These are phyloP conservation scores for Exserohilum turcica DNA, from an alignment of 2,329 filamentous ascomycete genomes.

Conservation along the genomic window DNA sequence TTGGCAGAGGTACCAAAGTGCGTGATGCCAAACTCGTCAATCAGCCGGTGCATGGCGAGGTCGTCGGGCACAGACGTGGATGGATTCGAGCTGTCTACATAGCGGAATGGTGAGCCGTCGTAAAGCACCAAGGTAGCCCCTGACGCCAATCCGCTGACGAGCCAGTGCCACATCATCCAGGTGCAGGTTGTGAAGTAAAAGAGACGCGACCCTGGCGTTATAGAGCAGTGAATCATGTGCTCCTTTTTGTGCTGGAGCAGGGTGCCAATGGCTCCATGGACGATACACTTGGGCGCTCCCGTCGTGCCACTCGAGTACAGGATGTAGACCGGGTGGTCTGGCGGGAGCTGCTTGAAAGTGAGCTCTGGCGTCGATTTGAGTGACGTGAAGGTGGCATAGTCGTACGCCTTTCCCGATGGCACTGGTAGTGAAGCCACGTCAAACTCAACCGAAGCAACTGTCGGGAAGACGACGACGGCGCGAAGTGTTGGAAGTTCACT, in stretches of 20 bases:
- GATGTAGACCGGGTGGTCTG: slow-evolving; percentile 91
- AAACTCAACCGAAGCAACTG: slow-evolving; percentile 55
- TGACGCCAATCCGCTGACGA: slow-evolving; percentile 80
- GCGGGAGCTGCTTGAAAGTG: slow-evolving; percentile 75
- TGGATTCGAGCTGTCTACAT: slow-evolving; percentile 45
- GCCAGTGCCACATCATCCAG: slow-evolving; percentile 99
- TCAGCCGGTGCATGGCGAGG: slow-evolving; percentile 79
- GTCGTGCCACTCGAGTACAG: slow-evolving; percentile 94
- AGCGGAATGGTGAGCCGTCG: slow-evolving; percentile 85
- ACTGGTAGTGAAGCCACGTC: slow-evolving; percentile 49
- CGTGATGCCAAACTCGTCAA: slow-evolving; percentile 80
- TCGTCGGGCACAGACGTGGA: slow-evolving; percentile 66
- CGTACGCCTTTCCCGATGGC: slow-evolving; percentile 41
- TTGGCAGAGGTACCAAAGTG: slow-evolving; percentile 96
- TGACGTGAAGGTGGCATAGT: slow-evolving; percentile 47
- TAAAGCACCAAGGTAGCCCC: slow-evolving; percentile 87
- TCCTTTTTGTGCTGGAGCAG: slow-evolving; percentile 98
- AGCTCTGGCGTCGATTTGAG: slow-evolving; percentile 46
- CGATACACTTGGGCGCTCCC: slow-evolving; percentile 84
- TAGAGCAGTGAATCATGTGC: slow-evolving; percentile 83
- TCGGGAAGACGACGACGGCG: slow-evolving; percentile 75
- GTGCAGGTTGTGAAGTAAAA: slow-evolving; percentile 95
- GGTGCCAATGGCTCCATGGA: slow-evolving; percentile 88
- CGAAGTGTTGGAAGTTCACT: slow-evolving; percentile 69
- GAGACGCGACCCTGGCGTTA: slow-evolving; percentile 72